These are phyloP conservation scores for Cyberlindnera suaveolens DNA, from an alignment of 805 yeast species.

Conservation along the genomic window DNA sequence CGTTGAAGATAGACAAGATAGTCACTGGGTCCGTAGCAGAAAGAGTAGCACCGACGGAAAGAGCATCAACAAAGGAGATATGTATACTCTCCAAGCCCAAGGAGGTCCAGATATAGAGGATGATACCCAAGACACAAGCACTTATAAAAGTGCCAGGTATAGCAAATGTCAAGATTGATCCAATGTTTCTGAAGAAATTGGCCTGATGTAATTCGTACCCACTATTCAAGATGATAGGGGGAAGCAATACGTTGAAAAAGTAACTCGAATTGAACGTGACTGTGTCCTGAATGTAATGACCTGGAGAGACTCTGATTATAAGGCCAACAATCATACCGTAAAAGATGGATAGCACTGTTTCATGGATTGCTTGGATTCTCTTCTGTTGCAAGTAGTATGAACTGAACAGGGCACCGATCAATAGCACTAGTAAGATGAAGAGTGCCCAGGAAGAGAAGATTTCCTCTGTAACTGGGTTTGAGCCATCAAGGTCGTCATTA, in stretches of 20 bases:
- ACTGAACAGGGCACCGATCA: constrained; percentile 91
- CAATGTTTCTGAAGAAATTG: constrained; percentile 87
- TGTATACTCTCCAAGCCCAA: constrained; percentile 84
- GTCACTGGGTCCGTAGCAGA: constrained; percentile 99
- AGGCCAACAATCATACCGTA: constrained; percentile 96
- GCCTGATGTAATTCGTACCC: constrained; percentile 97
- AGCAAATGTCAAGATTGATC: constrained; percentile 88
- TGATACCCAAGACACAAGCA: constrained; percentile 83
- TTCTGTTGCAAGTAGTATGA: constrained; percentile 88
- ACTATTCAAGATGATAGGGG: constrained; percentile 93
- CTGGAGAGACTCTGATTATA: constrained; percentile 85
- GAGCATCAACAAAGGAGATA: constrained; percentile 92
- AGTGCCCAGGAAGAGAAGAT: constrained; percentile 97
- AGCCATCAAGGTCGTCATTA: constrained; percentile 48
- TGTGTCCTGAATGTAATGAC: constrained; percentile 94
- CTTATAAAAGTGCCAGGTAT: constrained; percentile 95
- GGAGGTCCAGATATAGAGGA: constrained; percentile 84
- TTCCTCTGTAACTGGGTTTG: constrained; percentile 88
- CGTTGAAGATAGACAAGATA: constrained; percentile 89
- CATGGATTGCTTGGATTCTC: constrained; percentile 93
- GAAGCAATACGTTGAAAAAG: constrained; percentile 88
- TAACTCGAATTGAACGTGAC: constrained; percentile 92
- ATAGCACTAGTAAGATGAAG: constrained; percentile 71
- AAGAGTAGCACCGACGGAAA: constrained; percentile 95
- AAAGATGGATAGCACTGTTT: constrained; percentile 91